phyloP scores from a whole-genome alignment of 1,284 basidiomycete species.

The Earliella scabrosa region DNA sequence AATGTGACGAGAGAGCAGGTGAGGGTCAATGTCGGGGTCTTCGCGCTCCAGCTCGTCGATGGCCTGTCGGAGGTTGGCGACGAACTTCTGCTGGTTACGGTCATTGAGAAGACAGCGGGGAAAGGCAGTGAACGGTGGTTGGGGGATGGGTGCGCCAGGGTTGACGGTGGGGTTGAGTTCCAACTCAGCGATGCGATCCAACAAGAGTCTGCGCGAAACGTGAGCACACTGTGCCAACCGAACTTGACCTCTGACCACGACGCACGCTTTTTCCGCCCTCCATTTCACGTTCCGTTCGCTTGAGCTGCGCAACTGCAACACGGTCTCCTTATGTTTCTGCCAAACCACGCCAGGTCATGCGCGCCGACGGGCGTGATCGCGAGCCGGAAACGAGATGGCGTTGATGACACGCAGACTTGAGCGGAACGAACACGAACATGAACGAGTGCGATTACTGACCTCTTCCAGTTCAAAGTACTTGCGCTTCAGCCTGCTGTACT shows the following conservation, averaged over 20 bases:
- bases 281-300: constrained; percentile 63
- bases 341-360: constrained; percentile 28
- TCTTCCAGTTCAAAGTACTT: constrained; percentile 70
- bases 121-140: constrained; percentile 45
- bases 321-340: constrained; percentile 61
- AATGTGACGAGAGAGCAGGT: constrained; percentile 50
- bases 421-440: neutral
- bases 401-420: constrained; percentile 11
- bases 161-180: constrained; percentile 42
- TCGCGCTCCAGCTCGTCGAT: constrained; percentile 52
- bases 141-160: constrained; percentile 24
- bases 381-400: neutral
- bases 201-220: constrained; percentile 45
- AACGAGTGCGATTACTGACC: constrained; percentile 44
- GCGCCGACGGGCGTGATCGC: constrained; percentile 3
- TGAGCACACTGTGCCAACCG: constrained; percentile 9
- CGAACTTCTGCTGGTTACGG: constrained; percentile 41
- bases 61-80: constrained; percentile 50
- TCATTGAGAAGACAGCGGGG: constrained; percentile 49
- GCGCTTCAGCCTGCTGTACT: constrained; percentile 64
- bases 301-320: constrained; percentile 54
- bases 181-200: constrained; percentile 63
- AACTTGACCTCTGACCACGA: constrained; percentile 22
- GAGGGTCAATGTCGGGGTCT: constrained; percentile 49
- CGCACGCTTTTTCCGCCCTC: constrained; percentile 63